Evolutionary conservation across 805 yeast genomes (phyloP), one percentile per base, ranked within the genome.

Genomic region (Candida michaelii): DNA sequence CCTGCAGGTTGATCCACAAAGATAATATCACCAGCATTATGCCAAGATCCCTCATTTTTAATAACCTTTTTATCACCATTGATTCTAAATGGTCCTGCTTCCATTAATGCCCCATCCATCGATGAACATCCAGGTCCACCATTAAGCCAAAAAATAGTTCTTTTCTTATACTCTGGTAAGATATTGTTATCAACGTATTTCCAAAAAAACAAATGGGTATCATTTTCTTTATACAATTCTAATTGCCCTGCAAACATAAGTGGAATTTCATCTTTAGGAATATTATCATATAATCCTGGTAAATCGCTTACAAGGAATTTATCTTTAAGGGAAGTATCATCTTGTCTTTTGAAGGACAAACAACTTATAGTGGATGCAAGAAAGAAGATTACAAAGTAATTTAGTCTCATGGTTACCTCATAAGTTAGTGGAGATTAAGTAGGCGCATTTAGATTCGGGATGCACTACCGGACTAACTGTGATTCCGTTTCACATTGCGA

Each of bases 51-150:
- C 1, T 69, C 56, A 61, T 88, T 88, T 41, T 69, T 62, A 11
- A 58, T 62, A 7, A 88, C 73, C 39, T 71, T 59, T 11, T 50
- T 47, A 7, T 74, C 56, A 0, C 58, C 51, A 50, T 69, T 65
- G 14, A 89, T 74, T 41, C 96, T 71, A 33, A 89, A 77, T 0
- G 99, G 98, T 0, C 99, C 99, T 3, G 82, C 66, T 61, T 93
- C 99, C 79, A 90, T 79, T 49, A 93, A 59, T 0, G 96, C 96
- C 12, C 99, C 99, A 63, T 93, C 99, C 93, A 91, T 81, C 0
- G 97, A 89, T 1, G 97, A 89, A 61, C 99, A 93, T 0, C 99
- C 99, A 0, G 99, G 99, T 0, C 99, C 99, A 30, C 99, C 99
- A 60, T 93, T 93, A 16, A 93, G 73, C 98, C 99, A 93, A 42